Evolutionary conservation across 169 alveolate species (phyloP), one percentile per base, ranked within the genome.

Genomic region (Plasmodium gallinaceum): DNA sequence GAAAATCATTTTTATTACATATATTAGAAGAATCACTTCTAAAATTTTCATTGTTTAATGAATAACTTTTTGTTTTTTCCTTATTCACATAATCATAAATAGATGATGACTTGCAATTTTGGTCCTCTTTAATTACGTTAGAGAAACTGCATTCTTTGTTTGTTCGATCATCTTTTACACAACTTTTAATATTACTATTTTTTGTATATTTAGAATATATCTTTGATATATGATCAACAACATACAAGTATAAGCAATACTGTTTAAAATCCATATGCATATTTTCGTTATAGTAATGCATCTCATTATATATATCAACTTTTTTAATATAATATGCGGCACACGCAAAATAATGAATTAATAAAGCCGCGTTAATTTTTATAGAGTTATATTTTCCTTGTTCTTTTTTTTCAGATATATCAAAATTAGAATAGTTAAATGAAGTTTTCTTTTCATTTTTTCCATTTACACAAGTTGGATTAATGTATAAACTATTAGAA

Each of bases 311-410:
- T 48, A 69, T 45, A 58, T 83, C 91, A 22, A 26, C 72, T 62
- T 43, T 66, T 72, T 83, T 83, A 69, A 83, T 83, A 42, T 69
- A 66, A 26, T 70, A 83, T 9, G 91, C 91, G 57, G 91, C 91
- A 24, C 93, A 92, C 7, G 95, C 95, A 91, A 92, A 89, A 60
- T 89, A 92, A 24, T 92, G 95, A 37, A 92, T 66, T n/a, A 92
- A 76, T 32, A 92, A 52, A 0, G 95, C 74, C 8, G 93, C 91
- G 45, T 92, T 92, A 22, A 88, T 87, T 18, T 83, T 68, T 12
- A 83, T 39, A 26, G 91, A 57, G 46, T 72, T 45, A 72, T 42
- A 70, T 0, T 61, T 52, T 18, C 74, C 39, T 22, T 57, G 71
- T 16, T 83, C 91, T 32, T 83, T 83, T 54, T 83, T 83, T 8